These are phyloP conservation scores for Polyplosphaeria fusca DNA, from an alignment of 495 filamentous ascomycete genomes.

Conservation along the genomic window DNA sequence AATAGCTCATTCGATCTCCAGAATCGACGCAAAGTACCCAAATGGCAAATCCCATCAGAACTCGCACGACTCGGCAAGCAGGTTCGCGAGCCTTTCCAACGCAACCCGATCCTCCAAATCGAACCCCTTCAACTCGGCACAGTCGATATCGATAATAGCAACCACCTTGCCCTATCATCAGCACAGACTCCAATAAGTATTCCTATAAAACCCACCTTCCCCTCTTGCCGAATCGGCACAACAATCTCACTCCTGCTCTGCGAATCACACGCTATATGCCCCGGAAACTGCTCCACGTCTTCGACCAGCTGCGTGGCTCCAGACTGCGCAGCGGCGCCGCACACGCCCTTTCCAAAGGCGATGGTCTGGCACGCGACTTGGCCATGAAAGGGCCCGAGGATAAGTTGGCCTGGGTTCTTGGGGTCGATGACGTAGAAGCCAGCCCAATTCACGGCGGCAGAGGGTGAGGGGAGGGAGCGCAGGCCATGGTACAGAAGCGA, in stretches of 20 bases:
- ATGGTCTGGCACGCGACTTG: slow-evolving; percentile 88
- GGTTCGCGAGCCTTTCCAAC: slow-evolving; percentile 64
- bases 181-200: too few relatives aligned
- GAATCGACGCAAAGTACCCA: too few relatives aligned
- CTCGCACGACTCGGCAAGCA: slow-evolving; percentile 68
- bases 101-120: slow-evolving; percentile 67
- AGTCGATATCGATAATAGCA: slow-evolving; percentile 88
- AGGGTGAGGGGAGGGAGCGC: slow-evolving; percentile 68
- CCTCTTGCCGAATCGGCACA: slow-evolving; percentile 66
- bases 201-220: slow-evolving; percentile 59
- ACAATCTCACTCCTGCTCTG: slow-evolving; percentile 86
- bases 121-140: slow-evolving; percentile 66
- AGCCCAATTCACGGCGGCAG: slow-evolving; percentile 74
- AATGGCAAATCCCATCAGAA: too few relatives aligned
- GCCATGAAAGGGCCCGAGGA: slow-evolving; percentile 86
- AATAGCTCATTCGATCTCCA: too few relatives aligned
- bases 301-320: slow-evolving; percentile 65
- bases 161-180: slow-evolving; percentile 55
- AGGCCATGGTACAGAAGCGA: slow-evolving; percentile 86
- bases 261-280: slow-evolving; percentile 88
- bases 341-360: slow-evolving; percentile 74
- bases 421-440: slow-evolving; percentile 83
- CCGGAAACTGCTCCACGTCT: slow-evolving; percentile 75
- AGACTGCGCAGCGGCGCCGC: slow-evolving; percentile 69
- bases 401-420: slow-evolving; percentile 45